phyloP scores from a whole-genome alignment of 495 filamentous ascomycete genomes.

The Astrothelium subdiscretum region DNA sequence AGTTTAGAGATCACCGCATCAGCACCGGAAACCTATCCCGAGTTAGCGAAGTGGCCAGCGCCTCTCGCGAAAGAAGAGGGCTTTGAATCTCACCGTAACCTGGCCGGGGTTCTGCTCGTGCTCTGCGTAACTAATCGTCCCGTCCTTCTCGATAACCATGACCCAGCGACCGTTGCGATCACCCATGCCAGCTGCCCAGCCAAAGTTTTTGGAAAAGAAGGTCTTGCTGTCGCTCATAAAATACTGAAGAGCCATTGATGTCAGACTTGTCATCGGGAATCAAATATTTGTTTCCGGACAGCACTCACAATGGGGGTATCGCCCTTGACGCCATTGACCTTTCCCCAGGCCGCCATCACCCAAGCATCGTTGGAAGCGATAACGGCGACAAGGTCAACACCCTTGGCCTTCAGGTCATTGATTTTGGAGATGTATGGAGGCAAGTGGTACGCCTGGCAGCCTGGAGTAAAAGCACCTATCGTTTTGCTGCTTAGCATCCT shows the following conservation, averaged over 20 bases:
- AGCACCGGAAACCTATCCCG: constrained; percentile 17
- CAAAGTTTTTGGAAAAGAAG: constrained; percentile 68
- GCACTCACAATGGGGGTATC: constrained; percentile 51
- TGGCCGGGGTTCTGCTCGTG: constrained; percentile 56
- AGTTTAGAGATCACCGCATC: constrained; percentile 20
- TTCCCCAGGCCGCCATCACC: constrained; percentile 93
- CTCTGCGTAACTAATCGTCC: constrained; percentile 80
- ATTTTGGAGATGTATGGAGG: constrained; percentile 73
- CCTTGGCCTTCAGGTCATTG: constrained; percentile 62
- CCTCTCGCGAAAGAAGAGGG: not conserved
- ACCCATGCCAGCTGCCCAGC: constrained; percentile 62
- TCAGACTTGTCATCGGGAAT: not conserved
- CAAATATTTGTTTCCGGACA: not conserved
- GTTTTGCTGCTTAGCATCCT: not conserved
- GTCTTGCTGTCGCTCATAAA: constrained; percentile 74
- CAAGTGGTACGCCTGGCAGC: constrained; percentile 79
- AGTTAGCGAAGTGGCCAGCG: not conserved
- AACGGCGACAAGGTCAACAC: constrained; percentile 74
- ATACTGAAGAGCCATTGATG: constrained; percentile 38
- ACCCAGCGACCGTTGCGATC: constrained; percentile 72
- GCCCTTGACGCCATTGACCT: constrained; percentile 74
- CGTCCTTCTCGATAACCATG: constrained; percentile 71
- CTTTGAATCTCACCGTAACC: constrained; percentile 41
- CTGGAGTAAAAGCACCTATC: constrained; percentile 81
- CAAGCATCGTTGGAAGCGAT: constrained; percentile 84